Base-by-base conservation (phyloP, 495 filamentous ascomycete genomes). In the Chaetomium fimeti region DNA sequence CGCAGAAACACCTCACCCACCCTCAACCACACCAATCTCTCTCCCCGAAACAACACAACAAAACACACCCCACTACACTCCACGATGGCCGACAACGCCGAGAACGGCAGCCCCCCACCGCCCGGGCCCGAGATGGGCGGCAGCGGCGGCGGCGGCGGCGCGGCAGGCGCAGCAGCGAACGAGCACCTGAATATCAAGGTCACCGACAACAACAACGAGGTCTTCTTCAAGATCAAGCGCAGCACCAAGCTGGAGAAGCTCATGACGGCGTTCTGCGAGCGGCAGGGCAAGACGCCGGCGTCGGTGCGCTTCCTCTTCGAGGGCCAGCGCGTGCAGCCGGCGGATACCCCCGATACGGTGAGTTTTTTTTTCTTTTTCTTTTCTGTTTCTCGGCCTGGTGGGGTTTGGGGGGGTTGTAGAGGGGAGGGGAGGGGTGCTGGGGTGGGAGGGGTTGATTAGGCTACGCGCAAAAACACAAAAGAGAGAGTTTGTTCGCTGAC, bases 181-280 rank as follows among this genome's bases (percentile, higher is more conserved):
- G 95, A 98, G 76, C 95, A 99, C 76, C 82, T 99, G 9, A 99
- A 99, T 76, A 98, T 99, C 83, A 99, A 99, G 74, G 95, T 99
- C n/a, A 98, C 95, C 0, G 95, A 99, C 69, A 97, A 96, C 80
- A 97, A 99, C 81, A 99, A 99, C 71, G 95, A 99, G 70, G 95
- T 99, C 67, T 99, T 99, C 78, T 99, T 99, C 83, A 99, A 99
- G 83, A 99, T 99, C 78, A 99, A 99, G 87, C 89, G 93, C 6
- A 92, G 89, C 6, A 99, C 95, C 0, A 88, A 89, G 71, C 86
- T 99, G 32, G 93, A 95, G 79, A 99, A 99, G 82, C 79, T 99
- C 45, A 99, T 99, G 95, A 91, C 93, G 65, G 95, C 95, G 20
- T 99, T 98, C 78, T 99, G 95, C 74, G 95, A 98, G 65, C 87